Evolutionary conservation across 352 stramenopile genomes (phyloP).

Genomic region (Halophytophthora polymorphica): DNA sequence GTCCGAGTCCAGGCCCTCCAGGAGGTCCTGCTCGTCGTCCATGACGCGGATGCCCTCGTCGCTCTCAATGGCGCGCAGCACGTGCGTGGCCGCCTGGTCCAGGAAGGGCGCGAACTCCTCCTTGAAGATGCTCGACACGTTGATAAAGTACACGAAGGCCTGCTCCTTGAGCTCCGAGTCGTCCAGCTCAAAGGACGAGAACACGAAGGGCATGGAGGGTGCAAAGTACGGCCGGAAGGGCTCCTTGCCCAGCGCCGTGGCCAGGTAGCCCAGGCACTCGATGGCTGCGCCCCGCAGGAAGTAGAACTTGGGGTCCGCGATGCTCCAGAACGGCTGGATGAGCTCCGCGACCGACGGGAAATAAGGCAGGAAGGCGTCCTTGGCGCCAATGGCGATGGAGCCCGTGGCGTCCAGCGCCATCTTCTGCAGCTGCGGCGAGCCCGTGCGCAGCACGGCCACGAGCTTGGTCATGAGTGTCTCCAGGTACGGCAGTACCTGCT

Average conservation of each 20-base stretch:
- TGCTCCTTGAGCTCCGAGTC: conserved; percentile 97
- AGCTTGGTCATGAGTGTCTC: conserved; percentile 96
- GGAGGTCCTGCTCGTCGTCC: conserved; percentile 67
- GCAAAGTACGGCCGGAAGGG: conserved; percentile 94
- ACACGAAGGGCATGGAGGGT: conserved; percentile 93
- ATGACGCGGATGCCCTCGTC: conserved; percentile 75
- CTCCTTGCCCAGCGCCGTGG: conserved; percentile 94
- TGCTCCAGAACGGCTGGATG: conserved; percentile 87
- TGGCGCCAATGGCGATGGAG: conserved; percentile 95
- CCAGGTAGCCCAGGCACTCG: conserved; percentile 98
- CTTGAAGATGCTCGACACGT: conserved; percentile 97
- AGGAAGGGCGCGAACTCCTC: conserved; percentile 95
- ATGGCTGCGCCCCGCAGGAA: conserved; percentile 94
- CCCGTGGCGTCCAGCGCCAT: conserved; percentile 96
- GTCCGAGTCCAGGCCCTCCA: conserved; percentile 75
- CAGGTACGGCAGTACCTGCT: conserved; percentile 93
- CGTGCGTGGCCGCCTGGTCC: conserved; percentile 62
- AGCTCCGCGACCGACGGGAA: conserved; percentile 86
- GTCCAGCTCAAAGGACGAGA: conserved; percentile 91
- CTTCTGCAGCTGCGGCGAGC: conserved; percentile 94
- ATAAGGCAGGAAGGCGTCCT: conserved; percentile 97
- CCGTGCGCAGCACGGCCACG: conserved; percentile 89
- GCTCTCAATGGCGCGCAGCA: conserved; percentile 69
- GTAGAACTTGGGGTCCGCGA: conserved; percentile 92
- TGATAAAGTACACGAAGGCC: conserved; percentile 98